Evolutionary conservation across 1,284 basidiomycete species (phyloP), one percentile per base, ranked within the genome.

Genomic region (Cerioporus squamosus): DNA sequence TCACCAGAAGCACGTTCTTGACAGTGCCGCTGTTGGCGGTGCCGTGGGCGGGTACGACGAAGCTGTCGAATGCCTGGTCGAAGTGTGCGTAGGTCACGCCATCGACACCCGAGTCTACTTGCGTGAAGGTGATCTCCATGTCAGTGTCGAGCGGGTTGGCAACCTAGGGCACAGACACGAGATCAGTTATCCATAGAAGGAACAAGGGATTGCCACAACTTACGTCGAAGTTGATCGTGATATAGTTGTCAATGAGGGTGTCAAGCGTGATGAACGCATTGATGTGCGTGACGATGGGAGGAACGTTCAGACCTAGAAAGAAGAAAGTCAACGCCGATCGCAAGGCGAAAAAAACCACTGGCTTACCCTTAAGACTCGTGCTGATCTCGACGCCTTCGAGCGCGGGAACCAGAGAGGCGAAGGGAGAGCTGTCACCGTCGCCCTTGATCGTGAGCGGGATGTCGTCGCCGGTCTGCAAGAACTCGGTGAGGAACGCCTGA

Each of bases 341-440:
- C 6, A 31, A 15, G 26, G 8, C 8, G 5, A 4, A 31, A 2
- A 40, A 6, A 15, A 40, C 3, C 5, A 9, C 4, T n/a, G n/a
- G 50, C 61, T 12, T 7, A 63, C 63, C 63, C 42, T 54, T 56
- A 7, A 91, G 71, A 45, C 75, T 75, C 2, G 84, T 81, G 7
- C 73, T 66, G 38, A 91, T 72, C n/a, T 74, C 74, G 29, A 91
- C 72, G 36, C 82, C 81, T 22, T 83, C 77, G 8, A 93, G 75
- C 1, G 83, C 88, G 5, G 80, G 79, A 48, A 78, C 72, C 42
- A 93, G 71, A 2, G 88, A 88, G 6, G 69, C 78, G 69, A 88
- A 90, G 1, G 88, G 88, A 10, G 87, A 83, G 60, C 88, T 87
- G 4, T 70, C 64, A 5, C 68, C 55, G 63, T 89, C 87, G 18